A percentile compares a stretch with the other conserved stretches of the same genome.
phyloP scores from a whole-genome alignment of 78 protist genomes.

The Cavenderia fasciculata region DNA sequence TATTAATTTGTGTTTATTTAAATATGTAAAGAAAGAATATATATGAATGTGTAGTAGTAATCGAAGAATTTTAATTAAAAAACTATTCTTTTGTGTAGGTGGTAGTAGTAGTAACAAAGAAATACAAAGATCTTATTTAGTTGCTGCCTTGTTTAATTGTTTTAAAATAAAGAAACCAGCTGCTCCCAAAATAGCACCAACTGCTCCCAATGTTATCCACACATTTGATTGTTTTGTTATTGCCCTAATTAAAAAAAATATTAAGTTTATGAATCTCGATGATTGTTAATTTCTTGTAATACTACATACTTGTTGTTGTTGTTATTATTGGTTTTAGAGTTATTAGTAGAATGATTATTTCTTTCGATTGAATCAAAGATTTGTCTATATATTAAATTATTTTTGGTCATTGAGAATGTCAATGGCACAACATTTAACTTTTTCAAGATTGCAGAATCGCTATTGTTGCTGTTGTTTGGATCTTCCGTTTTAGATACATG shows the following conservation, averaged over 20 bases:
- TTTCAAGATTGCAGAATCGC: too few species aligned
- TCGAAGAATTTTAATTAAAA: too few species aligned
- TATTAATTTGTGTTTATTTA: too few species aligned
- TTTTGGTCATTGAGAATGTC: background rate
- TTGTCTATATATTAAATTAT: background rate
- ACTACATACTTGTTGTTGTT: slow-evolving; percentile 3
- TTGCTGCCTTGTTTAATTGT: background rate
- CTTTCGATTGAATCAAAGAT: background rate
- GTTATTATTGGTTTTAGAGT: background rate
- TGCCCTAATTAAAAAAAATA: background rate
- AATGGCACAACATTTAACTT: too few species aligned
- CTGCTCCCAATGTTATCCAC: background rate
- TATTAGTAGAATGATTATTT: background rate
- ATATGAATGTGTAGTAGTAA: too few species aligned
- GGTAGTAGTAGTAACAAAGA: too few species aligned
- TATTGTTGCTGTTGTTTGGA: background rate
- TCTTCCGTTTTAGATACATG: slow-evolving; percentile 13
- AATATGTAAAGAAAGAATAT: too few species aligned
- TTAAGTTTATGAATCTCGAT: background rate
- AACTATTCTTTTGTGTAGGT: too few species aligned
- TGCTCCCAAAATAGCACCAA: slow-evolving; percentile 10
- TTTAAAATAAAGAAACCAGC: slow-evolving; percentile 9
- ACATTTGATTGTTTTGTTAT: background rate
- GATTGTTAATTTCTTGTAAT: background rate
- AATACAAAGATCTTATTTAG: too few species aligned